These are phyloP conservation scores for Medakamo hakoo DNA, from an alignment of 139 green algal species.

Conservation along the genomic window DNA sequence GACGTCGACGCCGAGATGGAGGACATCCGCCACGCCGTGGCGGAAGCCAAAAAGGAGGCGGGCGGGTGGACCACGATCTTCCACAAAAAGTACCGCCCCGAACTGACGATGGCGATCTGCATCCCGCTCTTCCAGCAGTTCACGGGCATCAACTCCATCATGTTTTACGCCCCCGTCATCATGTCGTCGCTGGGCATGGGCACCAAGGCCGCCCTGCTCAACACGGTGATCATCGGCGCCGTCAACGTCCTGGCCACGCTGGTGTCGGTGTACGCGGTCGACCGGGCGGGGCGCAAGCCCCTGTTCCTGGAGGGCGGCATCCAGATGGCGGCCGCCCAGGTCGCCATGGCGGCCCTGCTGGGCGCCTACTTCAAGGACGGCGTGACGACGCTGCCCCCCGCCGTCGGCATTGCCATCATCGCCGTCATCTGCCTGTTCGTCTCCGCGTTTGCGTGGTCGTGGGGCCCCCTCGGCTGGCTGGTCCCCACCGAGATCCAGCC, in stretches of 20 bases:
- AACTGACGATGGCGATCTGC: constrained; percentile 28
- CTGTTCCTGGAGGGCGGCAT: constrained; percentile 43
- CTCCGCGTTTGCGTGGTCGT: constrained; percentile 54
- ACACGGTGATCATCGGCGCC: constrained; percentile 34
- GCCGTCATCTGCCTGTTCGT: constrained; percentile 60
- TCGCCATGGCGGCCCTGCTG: constrained; percentile 18
- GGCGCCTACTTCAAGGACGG: constrained; percentile 11
- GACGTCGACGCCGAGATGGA: constrained; percentile 13
- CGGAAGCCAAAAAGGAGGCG: not conserved
- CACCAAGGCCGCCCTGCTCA: constrained; percentile 20
- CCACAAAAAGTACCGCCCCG: constrained; percentile 19
- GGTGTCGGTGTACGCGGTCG: constrained; percentile 36
- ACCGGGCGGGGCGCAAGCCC: constrained; percentile 21
- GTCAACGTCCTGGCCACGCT: constrained; percentile 36
- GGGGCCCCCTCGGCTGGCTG: constrained; percentile 55
- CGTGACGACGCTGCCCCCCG: constrained; percentile 8
- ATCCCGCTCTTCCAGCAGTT: constrained; percentile 34
- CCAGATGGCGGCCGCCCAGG: constrained; percentile 37
- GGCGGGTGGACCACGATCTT: constrained; percentile 11
- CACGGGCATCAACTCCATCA: constrained; percentile 36
- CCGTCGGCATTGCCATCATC: constrained; percentile 21
- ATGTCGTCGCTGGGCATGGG: constrained; percentile 28
- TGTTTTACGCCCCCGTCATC: constrained; percentile 38
- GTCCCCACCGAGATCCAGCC: constrained; percentile 41
- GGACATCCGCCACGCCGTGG: not conserved